Percentiles rank a stretch among this genome's conserved stretches.
Evolutionary conservation across 148 eudicot genomes (phyloP).

Genomic region (Fagopyrum esculentum): DNA sequence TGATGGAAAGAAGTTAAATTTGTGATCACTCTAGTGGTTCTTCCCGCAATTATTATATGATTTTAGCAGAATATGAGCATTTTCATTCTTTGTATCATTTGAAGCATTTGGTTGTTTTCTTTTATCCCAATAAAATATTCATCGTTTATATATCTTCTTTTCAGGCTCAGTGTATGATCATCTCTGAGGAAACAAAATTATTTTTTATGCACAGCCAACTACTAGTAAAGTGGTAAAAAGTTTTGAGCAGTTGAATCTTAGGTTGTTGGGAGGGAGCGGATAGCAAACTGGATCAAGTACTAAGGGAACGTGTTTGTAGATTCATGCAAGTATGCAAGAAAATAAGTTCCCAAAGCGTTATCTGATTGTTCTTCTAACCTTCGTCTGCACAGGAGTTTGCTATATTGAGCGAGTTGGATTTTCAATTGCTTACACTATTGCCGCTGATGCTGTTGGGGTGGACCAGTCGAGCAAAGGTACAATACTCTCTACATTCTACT

Average conservation of each 20-base stretch:
- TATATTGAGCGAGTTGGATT: constrained; percentile 94
- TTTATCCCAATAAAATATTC: background rate
- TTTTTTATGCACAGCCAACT: background rate
- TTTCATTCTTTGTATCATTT: background rate
- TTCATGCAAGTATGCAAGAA: constrained; percentile 30
- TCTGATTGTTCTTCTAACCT: constrained; percentile 71
- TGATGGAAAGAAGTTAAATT: background rate
- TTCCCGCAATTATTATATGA: background rate
- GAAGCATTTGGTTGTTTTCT: background rate
- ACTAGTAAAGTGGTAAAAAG: background rate
- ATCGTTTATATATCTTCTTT: background rate
- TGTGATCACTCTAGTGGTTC: background rate
- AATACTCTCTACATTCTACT: constrained; percentile 84
- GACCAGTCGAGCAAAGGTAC: constrained; percentile 81
- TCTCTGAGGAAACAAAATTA: background rate
- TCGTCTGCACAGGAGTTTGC: constrained; percentile 82
- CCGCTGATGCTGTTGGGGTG: constrained; percentile 73
- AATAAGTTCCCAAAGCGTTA: constrained; percentile 65
- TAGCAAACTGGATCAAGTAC: constrained; percentile 9
- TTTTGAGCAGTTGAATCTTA: constrained; percentile 8
- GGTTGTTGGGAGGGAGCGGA: background rate
- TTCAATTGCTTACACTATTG: constrained; percentile 83
- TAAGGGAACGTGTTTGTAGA: background rate
- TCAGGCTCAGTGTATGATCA: background rate
- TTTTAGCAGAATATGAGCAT: background rate